These are phyloP conservation scores for Aspergillus sp. DNA, from an alignment of 2,329 filamentous ascomycete genomes.

Conservation along the genomic window DNA sequence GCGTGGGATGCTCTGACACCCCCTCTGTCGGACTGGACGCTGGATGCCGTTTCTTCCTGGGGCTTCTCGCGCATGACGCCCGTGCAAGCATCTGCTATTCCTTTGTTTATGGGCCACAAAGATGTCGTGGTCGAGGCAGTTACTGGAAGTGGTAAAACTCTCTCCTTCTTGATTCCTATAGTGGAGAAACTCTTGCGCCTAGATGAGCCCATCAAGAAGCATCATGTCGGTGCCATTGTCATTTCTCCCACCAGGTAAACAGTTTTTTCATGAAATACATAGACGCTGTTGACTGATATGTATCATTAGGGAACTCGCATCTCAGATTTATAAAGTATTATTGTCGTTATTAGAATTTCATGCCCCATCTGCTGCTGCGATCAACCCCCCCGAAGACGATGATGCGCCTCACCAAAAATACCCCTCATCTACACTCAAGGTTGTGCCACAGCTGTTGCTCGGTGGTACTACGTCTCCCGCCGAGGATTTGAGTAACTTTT, in stretches of 20 bases:
- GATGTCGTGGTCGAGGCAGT: slow-evolving; percentile 92
- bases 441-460: slow-evolving; percentile 83
- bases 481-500: slow-evolving; percentile 80
- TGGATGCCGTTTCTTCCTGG: slow-evolving; percentile 78
- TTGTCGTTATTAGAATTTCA: slow-evolving; percentile 77
- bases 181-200: slow-evolving; percentile 75
- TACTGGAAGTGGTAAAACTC: slow-evolving; percentile 85
- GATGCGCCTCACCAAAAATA: slow-evolving; percentile 33
- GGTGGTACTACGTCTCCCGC: slow-evolving; percentile 77
- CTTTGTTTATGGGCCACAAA: slow-evolving; percentile 82
- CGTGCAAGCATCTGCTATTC: slow-evolving; percentile 88
- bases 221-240: slow-evolving; percentile 86
- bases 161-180: slow-evolving; percentile 79
- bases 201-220: slow-evolving; percentile 78
- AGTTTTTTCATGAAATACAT: too few relatives aligned
- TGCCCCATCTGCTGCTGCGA: slow-evolving; percentile 59
- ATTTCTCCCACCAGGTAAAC: slow-evolving; percentile 71
- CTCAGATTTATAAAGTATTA: slow-evolving; percentile 82
- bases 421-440: slow-evolving; percentile 47
- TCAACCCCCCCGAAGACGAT: slow-evolving; percentile 40
- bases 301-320: slow-evolving; percentile 68
- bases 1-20: slow-evolving; percentile 68
- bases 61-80: slow-evolving; percentile 86
- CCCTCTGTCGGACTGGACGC: slow-evolving; percentile 73
- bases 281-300: too few relatives aligned